phyloP scores from a whole-genome alignment of 495 filamentous ascomycete genomes.

The Penicillium mononematosum region DNA sequence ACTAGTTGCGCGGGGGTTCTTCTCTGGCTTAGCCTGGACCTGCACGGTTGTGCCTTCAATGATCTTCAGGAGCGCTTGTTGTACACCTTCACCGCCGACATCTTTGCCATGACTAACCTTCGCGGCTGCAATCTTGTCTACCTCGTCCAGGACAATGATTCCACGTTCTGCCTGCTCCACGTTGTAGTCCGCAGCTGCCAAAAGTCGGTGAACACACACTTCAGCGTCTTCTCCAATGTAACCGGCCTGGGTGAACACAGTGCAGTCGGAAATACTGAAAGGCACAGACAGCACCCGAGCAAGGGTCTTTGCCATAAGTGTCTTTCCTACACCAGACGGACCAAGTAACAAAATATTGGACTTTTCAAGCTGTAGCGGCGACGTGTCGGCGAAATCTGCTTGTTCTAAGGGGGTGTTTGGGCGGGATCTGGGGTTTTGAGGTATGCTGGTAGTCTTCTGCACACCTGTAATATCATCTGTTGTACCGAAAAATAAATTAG shows the following conservation, averaged over 20 bases:
- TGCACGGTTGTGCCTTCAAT: slow-evolving; percentile 95
- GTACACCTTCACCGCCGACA: slow-evolving; percentile 89
- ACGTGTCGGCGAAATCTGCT: slow-evolving; percentile 49
- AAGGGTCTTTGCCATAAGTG: slow-evolving; percentile 85
- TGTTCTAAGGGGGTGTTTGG: slow-evolving; percentile 31
- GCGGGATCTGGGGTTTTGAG: slow-evolving; percentile 26
- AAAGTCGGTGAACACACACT: slow-evolving; percentile 81
- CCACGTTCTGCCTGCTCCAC: slow-evolving; percentile 81
- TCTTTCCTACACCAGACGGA: slow-evolving; percentile 95
- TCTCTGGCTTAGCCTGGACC: slow-evolving; percentile 75
- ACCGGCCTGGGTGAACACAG: slow-evolving; percentile 92
- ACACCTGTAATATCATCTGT: slow-evolving; percentile 81
- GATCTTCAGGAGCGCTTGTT: slow-evolving; percentile 93
- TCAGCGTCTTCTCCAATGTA: slow-evolving; percentile 98
- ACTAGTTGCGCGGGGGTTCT: slow-evolving; percentile 51
- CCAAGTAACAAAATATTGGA: slow-evolving; percentile 92
- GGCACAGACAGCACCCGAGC: slow-evolving; percentile 83
- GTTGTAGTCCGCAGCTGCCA: slow-evolving; percentile 89
- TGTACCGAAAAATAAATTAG: neutral
- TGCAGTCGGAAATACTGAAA: slow-evolving; percentile 97
- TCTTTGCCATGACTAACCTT: slow-evolving; percentile 72
- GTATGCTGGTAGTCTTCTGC: slow-evolving; percentile 53
- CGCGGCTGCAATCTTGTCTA: slow-evolving; percentile 89
- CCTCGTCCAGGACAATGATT: slow-evolving; percentile 93
- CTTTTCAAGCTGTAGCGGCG: slow-evolving; percentile 83